Evolutionary conservation across 2,329 filamentous ascomycete species (phyloP).

Genomic region (Botryosphaeria dothidea): DNA sequence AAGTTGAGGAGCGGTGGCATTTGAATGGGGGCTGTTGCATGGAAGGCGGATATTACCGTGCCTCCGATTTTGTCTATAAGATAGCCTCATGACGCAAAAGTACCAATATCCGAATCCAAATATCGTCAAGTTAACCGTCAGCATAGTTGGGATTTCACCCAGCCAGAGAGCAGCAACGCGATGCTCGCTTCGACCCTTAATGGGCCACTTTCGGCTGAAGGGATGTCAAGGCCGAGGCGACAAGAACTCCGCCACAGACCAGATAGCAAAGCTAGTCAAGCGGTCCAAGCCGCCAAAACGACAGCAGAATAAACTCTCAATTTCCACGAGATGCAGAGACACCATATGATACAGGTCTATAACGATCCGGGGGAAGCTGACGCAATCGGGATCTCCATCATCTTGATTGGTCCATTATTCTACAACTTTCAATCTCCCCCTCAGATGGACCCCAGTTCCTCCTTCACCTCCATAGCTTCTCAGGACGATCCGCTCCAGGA

Average conservation of each 20-base stretch:
- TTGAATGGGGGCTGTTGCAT: neutral
- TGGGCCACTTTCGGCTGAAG: neutral
- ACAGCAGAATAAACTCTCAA: neutral
- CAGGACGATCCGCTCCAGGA: neutral
- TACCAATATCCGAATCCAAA: too few relatives aligned
- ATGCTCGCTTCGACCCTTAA: too few relatives aligned
- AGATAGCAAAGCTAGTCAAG: neutral
- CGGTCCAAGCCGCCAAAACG: neutral
- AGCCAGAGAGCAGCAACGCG: too few relatives aligned
- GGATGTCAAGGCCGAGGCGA: neutral
- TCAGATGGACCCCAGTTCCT: neutral
- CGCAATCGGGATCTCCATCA: slow-evolving; percentile 11
- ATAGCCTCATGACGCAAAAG: neutral
- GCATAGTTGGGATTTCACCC: too few relatives aligned
- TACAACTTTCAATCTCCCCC: neutral
- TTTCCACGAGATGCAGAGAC: neutral
- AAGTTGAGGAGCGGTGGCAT: too few relatives aligned
- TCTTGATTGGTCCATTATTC: slow-evolving; percentile 15
- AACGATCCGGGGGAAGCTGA: neutral
- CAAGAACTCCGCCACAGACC: neutral
- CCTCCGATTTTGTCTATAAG: neutral
- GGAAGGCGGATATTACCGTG: neutral
- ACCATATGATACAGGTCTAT: neutral
- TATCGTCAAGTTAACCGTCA: too few relatives aligned
- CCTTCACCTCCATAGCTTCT: neutral